Evolutionary conservation across 1,284 basidiomycete genomes (phyloP).

Genomic region (Amylostereum chailletii): DNA sequence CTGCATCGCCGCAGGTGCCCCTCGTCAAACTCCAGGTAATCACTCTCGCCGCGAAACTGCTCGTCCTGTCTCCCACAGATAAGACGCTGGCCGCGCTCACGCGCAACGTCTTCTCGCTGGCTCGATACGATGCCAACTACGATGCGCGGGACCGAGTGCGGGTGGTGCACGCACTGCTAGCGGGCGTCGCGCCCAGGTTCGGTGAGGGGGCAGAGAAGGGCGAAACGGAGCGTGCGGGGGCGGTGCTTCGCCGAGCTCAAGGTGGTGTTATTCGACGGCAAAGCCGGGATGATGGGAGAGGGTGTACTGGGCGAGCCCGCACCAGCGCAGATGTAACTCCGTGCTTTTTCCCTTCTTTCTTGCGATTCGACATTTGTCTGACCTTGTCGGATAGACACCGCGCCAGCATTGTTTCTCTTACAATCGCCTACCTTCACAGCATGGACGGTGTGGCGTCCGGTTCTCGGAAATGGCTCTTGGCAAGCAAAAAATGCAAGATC

Average conservation of each 20-base stretch:
- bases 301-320: constrained; percentile 18
- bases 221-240: constrained; percentile 51
- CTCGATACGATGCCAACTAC: constrained; percentile 80
- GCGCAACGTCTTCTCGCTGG: constrained; percentile 75
- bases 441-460: constrained; percentile 90
- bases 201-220: neutral
- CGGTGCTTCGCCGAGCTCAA: constrained; percentile 71
- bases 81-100: constrained; percentile 44
- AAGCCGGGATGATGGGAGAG: constrained; percentile 36
- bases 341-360: constrained; percentile 30
- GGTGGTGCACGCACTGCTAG: constrained; percentile 67
- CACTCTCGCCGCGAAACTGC: constrained; percentile 77
- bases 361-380: constrained; percentile 4
- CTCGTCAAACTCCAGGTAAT: constrained; percentile 76
- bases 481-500: constrained; percentile 77
- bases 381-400: constrained; percentile 41
- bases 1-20: constrained; percentile 41
- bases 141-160: constrained; percentile 85
- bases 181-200: constrained; percentile 38
- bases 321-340: constrained; percentile 66
- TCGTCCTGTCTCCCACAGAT: constrained; percentile 58
- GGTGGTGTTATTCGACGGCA: constrained; percentile 72
- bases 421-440: constrained; percentile 70
- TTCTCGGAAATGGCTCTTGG: constrained; percentile 69
- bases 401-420: constrained; percentile 60